Percentiles rank a stretch among this genome's conserved stretches.
Conservation (phyloP, 768 basidiomycete genomes). For the Leccinellum rugosiceps region DNA sequence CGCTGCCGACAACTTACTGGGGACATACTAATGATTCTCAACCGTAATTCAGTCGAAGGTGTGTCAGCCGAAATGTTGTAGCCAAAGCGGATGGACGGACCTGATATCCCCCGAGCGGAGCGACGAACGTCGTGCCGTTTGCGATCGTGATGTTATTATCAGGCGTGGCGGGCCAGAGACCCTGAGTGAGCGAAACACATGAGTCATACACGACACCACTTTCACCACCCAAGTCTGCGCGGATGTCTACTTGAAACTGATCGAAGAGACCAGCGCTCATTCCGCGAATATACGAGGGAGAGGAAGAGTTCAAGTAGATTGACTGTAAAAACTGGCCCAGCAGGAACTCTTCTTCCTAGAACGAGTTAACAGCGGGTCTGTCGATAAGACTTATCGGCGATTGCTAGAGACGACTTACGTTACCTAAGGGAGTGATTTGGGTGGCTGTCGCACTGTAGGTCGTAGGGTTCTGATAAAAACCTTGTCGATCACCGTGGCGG, state of each 20-base stretch:
- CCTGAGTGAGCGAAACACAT: slow-evolving; percentile 65
- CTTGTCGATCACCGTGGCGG: slow-evolving; percentile 60
- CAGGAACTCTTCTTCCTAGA: slow-evolving; percentile 54
- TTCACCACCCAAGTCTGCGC: slow-evolving; percentile 70
- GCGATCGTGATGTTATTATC: slow-evolving; percentile 55
- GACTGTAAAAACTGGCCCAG: slow-evolving; percentile 52
- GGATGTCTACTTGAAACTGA: slow-evolving; percentile 42
- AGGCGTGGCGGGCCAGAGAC: slow-evolving; percentile 54
- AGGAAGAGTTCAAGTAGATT: slow-evolving; percentile 52
- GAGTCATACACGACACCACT: slow-evolving; percentile 64
- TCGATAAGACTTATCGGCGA: neutral
- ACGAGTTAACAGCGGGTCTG: neutral
- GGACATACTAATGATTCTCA: slow-evolving; percentile 33
- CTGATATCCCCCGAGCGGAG: slow-evolving; percentile 68
- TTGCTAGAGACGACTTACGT: slow-evolving; percentile 36
- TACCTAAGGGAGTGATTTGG: slow-evolving; percentile 65
- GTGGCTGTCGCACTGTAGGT: slow-evolving; percentile 57
- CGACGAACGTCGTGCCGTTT: slow-evolving; percentile 56
- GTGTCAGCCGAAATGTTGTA: slow-evolving; percentile 5
- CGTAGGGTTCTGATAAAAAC: slow-evolving; percentile 62
- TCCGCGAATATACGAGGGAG: slow-evolving; percentile 49
- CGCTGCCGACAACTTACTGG: slow-evolving; percentile 30
- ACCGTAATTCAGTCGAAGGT: neutral
- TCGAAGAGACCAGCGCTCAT: slow-evolving; percentile 34
- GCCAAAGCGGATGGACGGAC: slow-evolving; percentile 15